Base-by-base conservation (phyloP, 2,329 filamentous ascomycete genomes). In the Aureobasidium sp. region DNA sequence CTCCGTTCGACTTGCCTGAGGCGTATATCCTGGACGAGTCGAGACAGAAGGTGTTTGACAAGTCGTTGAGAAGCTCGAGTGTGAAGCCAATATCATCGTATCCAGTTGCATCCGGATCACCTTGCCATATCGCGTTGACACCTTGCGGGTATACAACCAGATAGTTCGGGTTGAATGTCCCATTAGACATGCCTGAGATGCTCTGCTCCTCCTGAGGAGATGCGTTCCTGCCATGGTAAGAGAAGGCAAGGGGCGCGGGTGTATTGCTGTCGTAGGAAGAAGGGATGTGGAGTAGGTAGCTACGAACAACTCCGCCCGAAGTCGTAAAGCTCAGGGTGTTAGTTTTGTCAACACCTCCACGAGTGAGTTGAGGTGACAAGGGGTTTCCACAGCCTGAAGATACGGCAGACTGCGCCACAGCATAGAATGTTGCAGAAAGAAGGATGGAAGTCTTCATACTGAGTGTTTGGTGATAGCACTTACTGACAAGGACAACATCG, bases 1-100 rank as follows among this genome's bases (percentile, higher is more conserved):
- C 81, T 3, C 79, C 81, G 43, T 83, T 81, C 62, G 74, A 82
- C 63, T 82, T 81, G 47, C 77, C 78, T 0, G 72, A 69, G 7
- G 72, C 72, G 60, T 78, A 79, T 29, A 80, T 69, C 7, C 72
- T 72, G 2, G 65, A 66, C 1, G 67, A 64, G 62, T 80, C 75
- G 63, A 80, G 72, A 65, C 77, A 79, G 64, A 75, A 76, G 5
- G 66, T 68, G 9, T 67, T 64, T 60, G 74, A 66, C 8, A 80
- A 62, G 21, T 74, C 63, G 25, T 70, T 66, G 37, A 77, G 65
- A 25, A 79, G 69, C 55, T 76, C 74, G 4, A 73, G 62, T 8
- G 71, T 74, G 64, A 79, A 79, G 13, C 67, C 68, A 1, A 78
- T 66, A 60, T 80, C 77, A 61, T 77, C 70, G 47, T 76, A 70